Percentiles rank a stretch among this genome's conserved stretches.
phyloP scores from a whole-genome alignment of 306 rosid species.

The Vigna radiata region DNA sequence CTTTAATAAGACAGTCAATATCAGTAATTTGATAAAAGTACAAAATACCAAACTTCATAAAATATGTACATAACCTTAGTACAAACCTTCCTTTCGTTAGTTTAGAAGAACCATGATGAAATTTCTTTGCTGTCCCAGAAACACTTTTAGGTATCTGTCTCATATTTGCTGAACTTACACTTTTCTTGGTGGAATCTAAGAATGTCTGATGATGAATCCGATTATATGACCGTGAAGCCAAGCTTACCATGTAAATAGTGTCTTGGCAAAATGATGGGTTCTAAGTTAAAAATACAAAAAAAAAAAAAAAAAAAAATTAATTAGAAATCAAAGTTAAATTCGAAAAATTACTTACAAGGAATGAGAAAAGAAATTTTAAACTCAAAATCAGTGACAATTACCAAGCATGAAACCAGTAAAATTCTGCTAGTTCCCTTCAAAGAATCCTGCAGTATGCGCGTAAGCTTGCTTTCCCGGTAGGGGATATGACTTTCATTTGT shows the following conservation, averaged over 20 bases:
- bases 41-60: constrained; percentile 25
- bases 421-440: constrained; percentile 66
- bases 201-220: constrained; percentile 30
- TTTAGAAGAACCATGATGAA: constrained; percentile 45
- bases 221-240: constrained; percentile 79
- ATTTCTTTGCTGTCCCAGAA: constrained; percentile 54
- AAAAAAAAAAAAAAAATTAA: constrained; percentile 34
- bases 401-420: constrained; percentile 83
- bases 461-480: constrained; percentile 87
- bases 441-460: constrained; percentile 88
- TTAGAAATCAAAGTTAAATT: background rate
- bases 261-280: constrained; percentile 84
- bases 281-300: constrained; percentile 46
- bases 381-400: constrained; percentile 44
- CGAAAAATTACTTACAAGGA: background rate
- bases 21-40: background rate
- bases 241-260: constrained; percentile 71
- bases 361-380: constrained; percentile 11
- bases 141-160: constrained; percentile 53
- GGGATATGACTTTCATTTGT: constrained; percentile 69
- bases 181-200: constrained; percentile 52
- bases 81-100: constrained; percentile 71
- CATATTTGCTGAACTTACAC: constrained; percentile 45
- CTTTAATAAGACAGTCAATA: constrained; percentile 51
- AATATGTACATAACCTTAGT: constrained; percentile 9